Evolutionary conservation across 768 basidiomycete species (phyloP).

Genomic region (Mycena kentingensis): DNA sequence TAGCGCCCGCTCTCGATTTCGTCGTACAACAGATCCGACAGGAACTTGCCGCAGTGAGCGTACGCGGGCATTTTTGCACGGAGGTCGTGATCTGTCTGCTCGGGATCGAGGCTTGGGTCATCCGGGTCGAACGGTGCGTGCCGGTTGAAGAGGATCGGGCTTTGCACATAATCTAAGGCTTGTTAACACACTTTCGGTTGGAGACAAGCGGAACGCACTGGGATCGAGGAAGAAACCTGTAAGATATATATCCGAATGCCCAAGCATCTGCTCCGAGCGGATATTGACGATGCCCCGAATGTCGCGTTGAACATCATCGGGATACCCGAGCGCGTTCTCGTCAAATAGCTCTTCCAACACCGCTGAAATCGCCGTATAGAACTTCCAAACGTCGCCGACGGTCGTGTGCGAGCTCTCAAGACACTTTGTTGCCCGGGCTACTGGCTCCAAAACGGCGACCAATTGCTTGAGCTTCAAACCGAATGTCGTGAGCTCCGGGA

Average conservation of each 20-base stretch:
- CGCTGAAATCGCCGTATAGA: conserved; percentile 26
- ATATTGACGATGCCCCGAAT: conserved; percentile 19
- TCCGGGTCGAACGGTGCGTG: neutral
- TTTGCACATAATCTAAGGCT: neutral
- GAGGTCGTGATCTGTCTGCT: neutral
- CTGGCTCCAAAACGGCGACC: conserved; percentile 13
- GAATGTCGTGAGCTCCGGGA: neutral
- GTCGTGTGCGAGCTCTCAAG: conserved; percentile 26
- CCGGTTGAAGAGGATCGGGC: neutral
- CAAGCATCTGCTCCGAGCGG: conserved; percentile 26
- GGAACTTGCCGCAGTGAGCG: neutral
- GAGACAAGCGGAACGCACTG: conserved; percentile 8
- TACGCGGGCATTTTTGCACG: neutral
- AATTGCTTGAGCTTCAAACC: conserved; percentile 11
- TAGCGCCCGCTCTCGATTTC: neutral
- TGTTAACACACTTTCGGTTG: neutral
- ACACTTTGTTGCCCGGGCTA: conserved; percentile 26
- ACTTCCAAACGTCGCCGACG: conserved; percentile 28
- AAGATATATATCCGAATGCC: conserved; percentile 22
- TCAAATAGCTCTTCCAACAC: conserved; percentile 15
- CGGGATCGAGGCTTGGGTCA: neutral
- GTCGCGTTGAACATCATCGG: neutral
- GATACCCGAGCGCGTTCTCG: neutral
- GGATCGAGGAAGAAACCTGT: conserved; percentile 29
- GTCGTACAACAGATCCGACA: neutral